phyloP scores from a whole-genome alignment of 148 eudicot genomes.

The Selenicereus undatus region DNA sequence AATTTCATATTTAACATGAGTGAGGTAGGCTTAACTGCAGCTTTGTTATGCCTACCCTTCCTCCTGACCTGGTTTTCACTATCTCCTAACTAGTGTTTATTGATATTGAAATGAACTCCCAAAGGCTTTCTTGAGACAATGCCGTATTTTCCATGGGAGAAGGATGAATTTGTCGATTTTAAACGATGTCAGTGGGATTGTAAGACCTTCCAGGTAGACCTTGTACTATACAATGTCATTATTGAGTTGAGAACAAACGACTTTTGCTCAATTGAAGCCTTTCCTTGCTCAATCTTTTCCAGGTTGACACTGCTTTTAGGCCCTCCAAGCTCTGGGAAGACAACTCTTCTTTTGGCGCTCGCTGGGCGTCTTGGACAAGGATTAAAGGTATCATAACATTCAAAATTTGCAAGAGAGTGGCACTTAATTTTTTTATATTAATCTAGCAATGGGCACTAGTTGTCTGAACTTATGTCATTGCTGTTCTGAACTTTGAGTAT shows the following conservation, averaged over 20 bases:
- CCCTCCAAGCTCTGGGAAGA: slow-evolving; percentile 97
- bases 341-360: slow-evolving; percentile 85
- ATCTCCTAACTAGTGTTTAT: slow-evolving; percentile 22
- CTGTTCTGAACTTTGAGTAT: too few species aligned
- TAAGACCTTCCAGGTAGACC: slow-evolving; percentile 77
- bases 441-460: too few species aligned
- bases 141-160: slow-evolving; percentile 53
- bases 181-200: slow-evolving; percentile 68
- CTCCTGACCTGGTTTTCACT: slow-evolving; percentile 2
- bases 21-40: slow-evolving; percentile 43
- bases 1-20: slow-evolving; percentile 74
- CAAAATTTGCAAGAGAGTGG: too few species aligned
- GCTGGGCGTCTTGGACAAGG: slow-evolving; percentile 73
- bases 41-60: background rate
- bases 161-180: slow-evolving; percentile 55
- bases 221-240: background rate
- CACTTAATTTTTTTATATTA: too few species aligned
- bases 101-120: slow-evolving; percentile 5
- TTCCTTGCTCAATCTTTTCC: background rate
- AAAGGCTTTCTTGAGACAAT: slow-evolving; percentile 60
- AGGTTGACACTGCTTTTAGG: slow-evolving; percentile 92
- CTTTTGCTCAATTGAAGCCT: background rate
- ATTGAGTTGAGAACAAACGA: background rate
- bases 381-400: slow-evolving; percentile 55
- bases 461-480: too few species aligned